Evolutionary conservation across 1,139 yeast genomes (phyloP).

Genomic region (Pichiaceae sp.): DNA sequence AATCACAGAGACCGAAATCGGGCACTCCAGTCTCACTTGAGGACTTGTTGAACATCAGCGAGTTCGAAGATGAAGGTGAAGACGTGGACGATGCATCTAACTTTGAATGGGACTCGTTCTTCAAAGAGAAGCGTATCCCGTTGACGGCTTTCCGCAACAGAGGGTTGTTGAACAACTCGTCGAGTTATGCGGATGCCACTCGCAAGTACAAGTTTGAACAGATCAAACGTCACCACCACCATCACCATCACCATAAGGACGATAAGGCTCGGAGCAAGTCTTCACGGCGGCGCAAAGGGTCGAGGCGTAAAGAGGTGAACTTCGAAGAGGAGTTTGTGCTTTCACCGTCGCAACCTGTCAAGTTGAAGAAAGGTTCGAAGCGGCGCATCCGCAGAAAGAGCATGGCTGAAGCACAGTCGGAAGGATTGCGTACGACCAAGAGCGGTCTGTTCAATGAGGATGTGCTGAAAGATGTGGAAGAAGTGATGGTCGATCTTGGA

Average conservation of each 20-base stretch:
- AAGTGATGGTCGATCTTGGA: constrained; percentile 25
- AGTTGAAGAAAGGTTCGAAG: constrained; percentile 7
- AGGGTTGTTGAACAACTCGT: constrained; percentile 35
- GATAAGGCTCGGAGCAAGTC: background rate
- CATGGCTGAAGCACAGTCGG: constrained; percentile 65
- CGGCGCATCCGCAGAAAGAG: constrained; percentile 43
- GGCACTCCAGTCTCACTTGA: constrained; percentile 49
- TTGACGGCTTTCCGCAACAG: constrained; percentile 85
- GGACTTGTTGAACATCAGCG: constrained; percentile 81
- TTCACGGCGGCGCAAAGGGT: background rate
- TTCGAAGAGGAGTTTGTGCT: constrained; percentile 23
- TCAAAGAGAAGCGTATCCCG: constrained; percentile 58
- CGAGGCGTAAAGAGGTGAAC: constrained; percentile 6
- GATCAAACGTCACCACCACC: background rate
- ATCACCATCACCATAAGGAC: background rate
- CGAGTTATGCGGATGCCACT: constrained; percentile 10
- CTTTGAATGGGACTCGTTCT: constrained; percentile 44
- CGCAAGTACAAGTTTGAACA: constrained; percentile 15
- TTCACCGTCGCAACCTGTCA: constrained; percentile 20
- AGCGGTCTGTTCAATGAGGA: constrained; percentile 69
- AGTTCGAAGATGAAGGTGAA: constrained; percentile 57
- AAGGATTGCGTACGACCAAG: constrained; percentile 64
- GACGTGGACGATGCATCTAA: constrained; percentile 33
- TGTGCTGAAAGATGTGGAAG: constrained; percentile 65
- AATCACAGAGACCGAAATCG: background rate